Percentiles rank a stretch among this genome's conserved stretches.
Evolutionary conservation across 306 rosid species (phyloP).

Genomic region (Prunus kanzakura): DNA sequence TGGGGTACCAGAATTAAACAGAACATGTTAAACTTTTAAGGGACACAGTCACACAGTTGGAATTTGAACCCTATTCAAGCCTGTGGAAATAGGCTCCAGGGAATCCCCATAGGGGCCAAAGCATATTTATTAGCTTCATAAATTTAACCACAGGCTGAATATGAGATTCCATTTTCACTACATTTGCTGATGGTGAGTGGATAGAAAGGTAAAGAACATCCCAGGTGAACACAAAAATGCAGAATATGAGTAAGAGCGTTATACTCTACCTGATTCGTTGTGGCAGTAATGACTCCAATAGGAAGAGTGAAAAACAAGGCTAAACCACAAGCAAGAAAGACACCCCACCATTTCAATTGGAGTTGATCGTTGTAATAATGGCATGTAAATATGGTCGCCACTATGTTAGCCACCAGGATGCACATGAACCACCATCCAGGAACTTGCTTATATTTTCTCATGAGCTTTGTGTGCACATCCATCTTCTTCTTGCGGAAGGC

Average conservation of each 20-base stretch:
- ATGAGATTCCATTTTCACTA: not conserved
- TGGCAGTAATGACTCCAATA: slow-evolving; percentile 66
- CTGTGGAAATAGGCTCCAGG: not conserved
- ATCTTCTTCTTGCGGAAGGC: slow-evolving; percentile 55
- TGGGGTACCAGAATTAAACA: not conserved
- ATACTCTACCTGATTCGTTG: slow-evolving; percentile 65
- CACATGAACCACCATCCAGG: slow-evolving; percentile 81
- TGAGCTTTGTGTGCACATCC: slow-evolving; percentile 81
- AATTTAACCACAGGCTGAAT: not conserved
- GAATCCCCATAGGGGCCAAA: not conserved
- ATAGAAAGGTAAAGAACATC: not conserved
- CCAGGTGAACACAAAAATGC: not conserved
- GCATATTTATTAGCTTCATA: not conserved
- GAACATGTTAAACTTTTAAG: not conserved
- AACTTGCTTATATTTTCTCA: slow-evolving; percentile 66
- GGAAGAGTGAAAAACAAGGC: slow-evolving; percentile 77
- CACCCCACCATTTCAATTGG: slow-evolving; percentile 89
- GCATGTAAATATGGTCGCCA: slow-evolving; percentile 46
- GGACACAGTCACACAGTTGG: not conserved
- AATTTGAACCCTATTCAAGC: not conserved
- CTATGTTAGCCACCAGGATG: slow-evolving; percentile 58
- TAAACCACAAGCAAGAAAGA: slow-evolving; percentile 61
- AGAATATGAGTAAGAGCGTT: not conserved
- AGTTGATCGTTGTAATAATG: slow-evolving; percentile 57
- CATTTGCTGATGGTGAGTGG: not conserved